phyloP scores from a whole-genome alignment of 176 grass and related monocot genomes.

The Ampelocalamus luodianensis region DNA sequence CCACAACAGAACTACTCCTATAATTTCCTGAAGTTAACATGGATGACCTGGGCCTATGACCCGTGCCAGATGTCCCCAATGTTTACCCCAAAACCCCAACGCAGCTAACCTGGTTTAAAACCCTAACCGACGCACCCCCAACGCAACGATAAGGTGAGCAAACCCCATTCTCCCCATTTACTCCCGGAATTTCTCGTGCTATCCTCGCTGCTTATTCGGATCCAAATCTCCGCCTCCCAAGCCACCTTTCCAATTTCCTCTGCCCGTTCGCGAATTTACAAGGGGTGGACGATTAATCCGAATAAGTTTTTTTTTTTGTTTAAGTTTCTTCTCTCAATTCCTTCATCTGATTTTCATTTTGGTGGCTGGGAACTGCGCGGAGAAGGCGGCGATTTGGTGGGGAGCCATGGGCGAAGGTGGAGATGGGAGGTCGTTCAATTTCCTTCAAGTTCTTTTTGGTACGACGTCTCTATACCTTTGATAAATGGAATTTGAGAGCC shows the following conservation, averaged over 20 bases:
- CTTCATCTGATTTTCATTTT: not conserved
- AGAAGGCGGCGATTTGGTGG: not conserved
- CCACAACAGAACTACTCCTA: no score
- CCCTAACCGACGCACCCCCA: not conserved
- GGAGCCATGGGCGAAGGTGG: conserved; percentile 3
- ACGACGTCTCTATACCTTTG: not conserved
- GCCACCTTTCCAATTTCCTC: not conserved
- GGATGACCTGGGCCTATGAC: no score
- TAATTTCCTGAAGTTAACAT: no score
- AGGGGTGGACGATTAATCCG: not conserved
- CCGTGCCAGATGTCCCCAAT: no score
- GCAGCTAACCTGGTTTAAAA: no score
- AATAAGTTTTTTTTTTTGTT: not conserved
- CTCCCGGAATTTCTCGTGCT: not conserved
- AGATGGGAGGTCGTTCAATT: conserved; percentile 17
- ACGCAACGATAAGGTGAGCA: not conserved
- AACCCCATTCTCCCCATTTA: not conserved
- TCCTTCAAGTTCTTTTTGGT: conserved; percentile 30
- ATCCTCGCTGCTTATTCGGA: not conserved
- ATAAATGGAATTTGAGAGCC: not conserved
- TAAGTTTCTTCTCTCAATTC: not conserved
- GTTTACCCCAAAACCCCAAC: no score
- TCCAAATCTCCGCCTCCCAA: not conserved
- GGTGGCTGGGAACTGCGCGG: not conserved
- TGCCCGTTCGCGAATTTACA: not conserved